Percentiles rank a stretch among this genome's conserved stretches.
These are phyloP conservation scores for Solanum corneliomulleri DNA, from an alignment of 257 asterid species.

Conservation along the genomic window DNA sequence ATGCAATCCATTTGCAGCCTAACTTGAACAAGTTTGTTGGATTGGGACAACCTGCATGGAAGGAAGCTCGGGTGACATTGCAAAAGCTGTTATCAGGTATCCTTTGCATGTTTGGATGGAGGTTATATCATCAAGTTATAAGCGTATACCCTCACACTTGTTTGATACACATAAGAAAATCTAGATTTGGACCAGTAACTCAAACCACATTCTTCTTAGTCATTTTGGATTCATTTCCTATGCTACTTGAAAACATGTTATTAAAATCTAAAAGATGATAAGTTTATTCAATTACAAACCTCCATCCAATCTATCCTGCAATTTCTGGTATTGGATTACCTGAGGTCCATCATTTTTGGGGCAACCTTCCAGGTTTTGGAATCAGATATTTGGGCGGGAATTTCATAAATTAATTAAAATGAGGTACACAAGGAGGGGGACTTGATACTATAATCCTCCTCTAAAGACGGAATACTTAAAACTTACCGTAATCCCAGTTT, in stretches of 20 bases:
- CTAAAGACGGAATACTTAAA: neutral
- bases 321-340: neutral
- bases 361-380: neutral
- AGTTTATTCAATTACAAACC: neutral
- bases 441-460: neutral
- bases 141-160: neutral
- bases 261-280: neutral
- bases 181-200: neutral
- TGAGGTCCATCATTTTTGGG: neutral
- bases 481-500: neutral
- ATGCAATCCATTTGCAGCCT: slow-evolving; percentile 30
- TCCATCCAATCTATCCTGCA: neutral
- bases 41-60: slow-evolving; percentile 93
- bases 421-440: neutral
- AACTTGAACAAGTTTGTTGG: slow-evolving; percentile 75
- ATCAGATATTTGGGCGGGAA: neutral
- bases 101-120: neutral
- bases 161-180: neutral
- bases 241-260: neutral
- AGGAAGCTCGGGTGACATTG: slow-evolving; percentile 79
- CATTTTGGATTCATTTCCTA: neutral
- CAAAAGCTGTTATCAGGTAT: slow-evolving; percentile 86
- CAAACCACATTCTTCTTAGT: neutral
- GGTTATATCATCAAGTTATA: neutral
- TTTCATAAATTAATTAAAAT: neutral